A percentile compares a stretch with the other conserved stretches of the same genome.
phyloP scores from a whole-genome alignment of 2,329 filamentous ascomycete genomes.

The Neospermospora avenae region DNA sequence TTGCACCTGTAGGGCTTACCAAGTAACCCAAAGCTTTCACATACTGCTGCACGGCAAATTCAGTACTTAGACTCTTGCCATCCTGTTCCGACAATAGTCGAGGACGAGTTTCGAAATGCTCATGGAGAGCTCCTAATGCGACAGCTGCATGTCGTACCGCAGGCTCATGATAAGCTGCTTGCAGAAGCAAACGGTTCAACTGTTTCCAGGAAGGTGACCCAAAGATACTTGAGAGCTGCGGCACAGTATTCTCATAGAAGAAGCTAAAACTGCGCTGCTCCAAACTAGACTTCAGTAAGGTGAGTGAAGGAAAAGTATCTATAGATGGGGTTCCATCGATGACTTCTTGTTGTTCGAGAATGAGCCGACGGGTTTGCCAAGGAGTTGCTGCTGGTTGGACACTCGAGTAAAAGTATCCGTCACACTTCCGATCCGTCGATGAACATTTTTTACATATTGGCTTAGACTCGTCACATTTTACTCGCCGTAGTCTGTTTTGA shows the following conservation, averaged over 20 bases:
- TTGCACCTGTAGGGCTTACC: conserved; percentile 7
- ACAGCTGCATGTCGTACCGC: conserved; percentile 23
- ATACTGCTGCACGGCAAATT: conserved; percentile 18
- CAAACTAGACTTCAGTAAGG: background rate
- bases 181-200: conserved; percentile 18
- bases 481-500: conserved; percentile 42
- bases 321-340: background rate
- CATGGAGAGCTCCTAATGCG: conserved; percentile 20
- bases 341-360: background rate
- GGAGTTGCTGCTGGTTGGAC: background rate
- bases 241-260: conserved; percentile 20
- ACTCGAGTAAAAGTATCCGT: conserved; percentile 16
- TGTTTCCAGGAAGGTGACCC: conserved; percentile 16
- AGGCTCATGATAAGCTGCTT: conserved; percentile 18
- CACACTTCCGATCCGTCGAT: conserved; percentile 20
- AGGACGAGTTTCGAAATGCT: conserved; percentile 4
- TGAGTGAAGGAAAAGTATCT: background rate
- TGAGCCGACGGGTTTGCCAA: background rate
- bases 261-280: conserved; percentile 20
- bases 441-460: conserved; percentile 22
- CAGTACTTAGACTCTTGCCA: background rate
- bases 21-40: conserved; percentile 16
- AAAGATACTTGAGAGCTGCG: conserved; percentile 18
- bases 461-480: conserved; percentile 27
- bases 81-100: background rate